Evolutionary conservation across 2,329 filamentous ascomycete genomes (phyloP).

Genomic region (Zymoseptoria crescenta): DNA sequence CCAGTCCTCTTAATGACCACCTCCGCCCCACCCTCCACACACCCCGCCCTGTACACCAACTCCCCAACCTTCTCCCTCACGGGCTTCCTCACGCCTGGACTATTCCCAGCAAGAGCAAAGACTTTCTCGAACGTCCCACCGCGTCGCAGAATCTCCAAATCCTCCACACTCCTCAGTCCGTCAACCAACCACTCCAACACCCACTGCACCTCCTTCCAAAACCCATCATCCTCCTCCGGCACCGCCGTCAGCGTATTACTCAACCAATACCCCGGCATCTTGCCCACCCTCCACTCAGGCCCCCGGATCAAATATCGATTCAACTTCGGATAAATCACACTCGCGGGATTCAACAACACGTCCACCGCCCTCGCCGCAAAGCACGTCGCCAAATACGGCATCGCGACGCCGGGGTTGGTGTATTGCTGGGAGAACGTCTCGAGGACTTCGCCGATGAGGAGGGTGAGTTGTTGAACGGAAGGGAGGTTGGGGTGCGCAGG

Average conservation of each 20-base stretch:
- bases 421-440: constrained; percentile 55
- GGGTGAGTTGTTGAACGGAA: constrained; percentile 69
- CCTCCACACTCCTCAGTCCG: constrained; percentile 51
- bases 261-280: constrained; percentile 52
- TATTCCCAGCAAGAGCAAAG: constrained; percentile 56
- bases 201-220: constrained; percentile 68
- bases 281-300: constrained; percentile 61
- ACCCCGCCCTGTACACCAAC: constrained; percentile 57
- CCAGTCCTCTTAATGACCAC: constrained; percentile 74
- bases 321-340: constrained; percentile 76
- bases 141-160: constrained; percentile 54
- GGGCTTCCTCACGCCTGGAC: constrained; percentile 50
- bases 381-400: constrained; percentile 67
- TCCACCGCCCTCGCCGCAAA: constrained; percentile 65
- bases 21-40: constrained; percentile 63
- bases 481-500: constrained; percentile 60
- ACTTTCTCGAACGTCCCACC: constrained; percentile 66
- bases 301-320: constrained; percentile 74
- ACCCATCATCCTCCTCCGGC: constrained; percentile 64
- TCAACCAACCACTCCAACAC: constrained; percentile 63
- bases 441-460: constrained; percentile 69
- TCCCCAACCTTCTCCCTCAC: constrained; percentile 56
- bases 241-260: constrained; percentile 66
- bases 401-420: constrained; percentile 34
- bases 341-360: constrained; percentile 67